Evolutionary conservation across 768 basidiomycete species (phyloP), one percentile per base, ranked within the genome.

Genomic region (Tylopilus vinaceipallidus): DNA sequence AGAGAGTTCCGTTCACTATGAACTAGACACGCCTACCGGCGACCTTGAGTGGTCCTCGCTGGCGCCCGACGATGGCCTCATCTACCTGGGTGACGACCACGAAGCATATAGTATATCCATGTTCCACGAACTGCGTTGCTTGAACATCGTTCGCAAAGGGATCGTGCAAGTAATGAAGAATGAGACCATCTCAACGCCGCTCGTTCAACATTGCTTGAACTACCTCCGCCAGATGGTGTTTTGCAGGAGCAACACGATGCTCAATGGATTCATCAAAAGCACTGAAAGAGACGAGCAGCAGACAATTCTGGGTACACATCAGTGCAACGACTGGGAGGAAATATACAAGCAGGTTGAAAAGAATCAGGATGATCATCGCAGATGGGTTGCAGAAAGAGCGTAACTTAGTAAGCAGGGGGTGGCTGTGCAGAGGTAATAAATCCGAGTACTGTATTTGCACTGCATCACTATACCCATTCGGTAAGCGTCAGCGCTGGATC

Each of bases 211-310:
- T 40, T 42, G 47, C 40, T 35, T 42, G 19, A 49, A 49, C 47
- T 42, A 49, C 47, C 20, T 49, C 14, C 41, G 48, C 17, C 48
- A 49, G 17, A 49, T 49, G 48, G 30, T 36, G 7, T 30, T 49
- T 29, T 44, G 48, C 34, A 36, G 48, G 42, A 37, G 48, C 13
- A 49, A 49, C 27, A 44, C 41, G n/a, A 49, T 44, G 42, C 22
- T 49, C 8, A 49, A 22, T 12, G 41, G 34, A 7, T 49, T 37
- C 27, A 42, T 37, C 14, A 42, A 49, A 22, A 22, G 41, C 20
- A 44, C 16, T n/a, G 35, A 44, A 9, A 9, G 20, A 23, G 12
- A 22, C 6, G n/a, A 19, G 29, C 39, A 35, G 19, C 32, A 7
- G 22, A 11, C n/a, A 16, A 44, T 49, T 24, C 33, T 44, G 14